Evolutionary conservation across 2,329 filamentous ascomycete genomes (phyloP).

Genomic region (Juglanconis juglandina): DNA sequence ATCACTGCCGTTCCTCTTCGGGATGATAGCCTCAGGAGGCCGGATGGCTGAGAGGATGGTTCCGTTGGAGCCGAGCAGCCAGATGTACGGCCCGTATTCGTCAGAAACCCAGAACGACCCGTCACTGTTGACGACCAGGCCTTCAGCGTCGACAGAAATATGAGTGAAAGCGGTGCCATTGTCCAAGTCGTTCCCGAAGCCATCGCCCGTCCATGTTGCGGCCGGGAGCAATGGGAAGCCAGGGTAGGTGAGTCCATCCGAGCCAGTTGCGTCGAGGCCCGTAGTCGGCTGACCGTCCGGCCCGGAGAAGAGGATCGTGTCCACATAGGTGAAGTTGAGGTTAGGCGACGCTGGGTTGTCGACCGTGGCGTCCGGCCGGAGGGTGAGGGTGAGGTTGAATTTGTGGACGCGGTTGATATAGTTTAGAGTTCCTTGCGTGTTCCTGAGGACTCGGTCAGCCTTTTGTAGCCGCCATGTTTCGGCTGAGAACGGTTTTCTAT

Average conservation of each 20-base stretch:
- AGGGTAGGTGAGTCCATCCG: conserved; percentile 49
- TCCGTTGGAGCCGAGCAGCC: conserved; percentile 58
- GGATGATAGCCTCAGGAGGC: conserved; percentile 62
- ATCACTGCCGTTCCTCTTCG: conserved; percentile 55
- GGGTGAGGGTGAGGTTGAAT: conserved; percentile 57
- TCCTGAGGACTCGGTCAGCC: conserved; percentile 34
- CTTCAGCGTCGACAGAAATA: conserved; percentile 63
- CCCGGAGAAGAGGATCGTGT: conserved; percentile 62
- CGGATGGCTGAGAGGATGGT: conserved; percentile 61
- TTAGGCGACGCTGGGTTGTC: conserved; percentile 56
- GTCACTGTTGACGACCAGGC: conserved; percentile 57
- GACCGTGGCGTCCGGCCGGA: conserved; percentile 47
- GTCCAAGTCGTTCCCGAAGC: conserved; percentile 59
- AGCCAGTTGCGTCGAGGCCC: conserved; percentile 59
- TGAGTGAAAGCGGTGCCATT: conserved; percentile 48
- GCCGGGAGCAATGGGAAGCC: conserved; percentile 61
- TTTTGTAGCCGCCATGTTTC: neutral
- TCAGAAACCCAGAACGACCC: conserved; percentile 67
- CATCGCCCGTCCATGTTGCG: conserved; percentile 63
- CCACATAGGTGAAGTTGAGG: conserved; percentile 57
- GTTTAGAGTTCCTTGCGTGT: conserved; percentile 68
- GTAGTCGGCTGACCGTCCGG: conserved; percentile 61
- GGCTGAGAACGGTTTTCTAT: too few relatives aligned
- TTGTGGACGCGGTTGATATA: conserved; percentile 68
- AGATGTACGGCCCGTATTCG: conserved; percentile 69